Percentiles rank a stretch among this genome's conserved stretches.
Evolutionary conservation across 2,329 filamentous ascomycete genomes (phyloP).

Genomic region (Knufia fluminis): DNA sequence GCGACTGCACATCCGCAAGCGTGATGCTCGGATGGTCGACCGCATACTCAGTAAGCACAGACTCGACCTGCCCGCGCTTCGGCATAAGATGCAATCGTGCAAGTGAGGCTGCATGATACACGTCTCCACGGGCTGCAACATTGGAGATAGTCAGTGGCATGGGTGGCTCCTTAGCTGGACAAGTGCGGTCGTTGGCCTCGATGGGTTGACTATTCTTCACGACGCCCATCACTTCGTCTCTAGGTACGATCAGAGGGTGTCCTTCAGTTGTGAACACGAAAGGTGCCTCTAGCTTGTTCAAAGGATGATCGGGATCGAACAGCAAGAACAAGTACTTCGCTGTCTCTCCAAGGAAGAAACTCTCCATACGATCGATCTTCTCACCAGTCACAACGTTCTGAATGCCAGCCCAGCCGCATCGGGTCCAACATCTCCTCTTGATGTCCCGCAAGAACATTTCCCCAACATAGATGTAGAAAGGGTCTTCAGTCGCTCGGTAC

Average conservation of each 20-base stretch:
- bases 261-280: conserved; percentile 96
- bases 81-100: conserved; percentile 72
- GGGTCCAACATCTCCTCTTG: conserved; percentile 75
- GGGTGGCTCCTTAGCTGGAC: conserved; percentile 52
- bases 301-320: conserved; percentile 73
- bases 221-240: conserved; percentile 20
- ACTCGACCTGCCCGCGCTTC: conserved; percentile 47
- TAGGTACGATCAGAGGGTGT: conserved; percentile 79
- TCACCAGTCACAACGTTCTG: conserved; percentile 75
- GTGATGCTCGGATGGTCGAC: conserved; percentile 47
- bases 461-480: conserved; percentile 91
- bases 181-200: conserved; percentile 37
- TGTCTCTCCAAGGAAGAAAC: conserved; percentile 94
- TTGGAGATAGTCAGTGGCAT: conserved; percentile 66
- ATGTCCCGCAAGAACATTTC: conserved; percentile 93
- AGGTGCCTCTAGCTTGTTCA: conserved; percentile 77
- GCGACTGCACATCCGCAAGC: conserved; percentile 46
- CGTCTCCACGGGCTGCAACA: conserved; percentile 66
- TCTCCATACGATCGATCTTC: conserved; percentile 92
- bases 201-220: conserved; percentile 8
- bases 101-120: conserved; percentile 83
- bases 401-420: conserved; percentile 87
- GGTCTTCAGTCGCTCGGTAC: conserved; percentile 86
- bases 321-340: conserved; percentile 91
- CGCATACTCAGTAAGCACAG: conserved; percentile 46